These are phyloP conservation scores for Solanum dulcamara DNA, from an alignment of 257 asterid species.

Conservation along the genomic window DNA sequence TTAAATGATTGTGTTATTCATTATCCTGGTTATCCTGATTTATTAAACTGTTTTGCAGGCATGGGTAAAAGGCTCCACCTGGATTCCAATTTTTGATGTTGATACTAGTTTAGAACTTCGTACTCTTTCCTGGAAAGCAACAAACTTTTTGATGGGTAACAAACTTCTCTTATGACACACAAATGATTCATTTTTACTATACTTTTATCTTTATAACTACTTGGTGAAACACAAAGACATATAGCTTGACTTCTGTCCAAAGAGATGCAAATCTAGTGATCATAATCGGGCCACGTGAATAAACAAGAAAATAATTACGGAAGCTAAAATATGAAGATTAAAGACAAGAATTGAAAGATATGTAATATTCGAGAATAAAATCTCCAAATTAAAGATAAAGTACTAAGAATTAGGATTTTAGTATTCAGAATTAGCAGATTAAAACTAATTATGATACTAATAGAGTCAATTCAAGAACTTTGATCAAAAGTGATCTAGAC, in stretches of 20 bases:
- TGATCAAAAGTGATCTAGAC: neutral
- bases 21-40: neutral
- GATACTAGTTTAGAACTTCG: constrained; percentile 57
- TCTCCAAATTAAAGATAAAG: neutral
- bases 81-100: constrained; percentile 86
- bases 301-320: neutral
- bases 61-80: constrained; percentile 82
- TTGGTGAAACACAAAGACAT: neutral
- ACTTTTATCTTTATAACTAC: neutral
- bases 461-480: neutral
- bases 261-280: neutral
- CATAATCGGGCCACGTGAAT: neutral
- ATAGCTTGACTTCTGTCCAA: neutral
- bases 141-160: constrained; percentile 80
- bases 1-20: neutral
- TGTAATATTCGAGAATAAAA: neutral
- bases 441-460: neutral
- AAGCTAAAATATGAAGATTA: neutral
- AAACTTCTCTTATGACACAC: neutral
- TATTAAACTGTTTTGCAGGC: constrained; percentile 43
- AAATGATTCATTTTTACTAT: neutral
- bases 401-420: neutral
- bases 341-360: neutral
- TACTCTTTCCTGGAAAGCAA: constrained; percentile 53
- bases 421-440: neutral